Percentiles rank a stretch among this genome's conserved stretches.
Conservation (phyloP, 2,329 filamentous ascomycete species). For the Leptographium flavum region DNA sequence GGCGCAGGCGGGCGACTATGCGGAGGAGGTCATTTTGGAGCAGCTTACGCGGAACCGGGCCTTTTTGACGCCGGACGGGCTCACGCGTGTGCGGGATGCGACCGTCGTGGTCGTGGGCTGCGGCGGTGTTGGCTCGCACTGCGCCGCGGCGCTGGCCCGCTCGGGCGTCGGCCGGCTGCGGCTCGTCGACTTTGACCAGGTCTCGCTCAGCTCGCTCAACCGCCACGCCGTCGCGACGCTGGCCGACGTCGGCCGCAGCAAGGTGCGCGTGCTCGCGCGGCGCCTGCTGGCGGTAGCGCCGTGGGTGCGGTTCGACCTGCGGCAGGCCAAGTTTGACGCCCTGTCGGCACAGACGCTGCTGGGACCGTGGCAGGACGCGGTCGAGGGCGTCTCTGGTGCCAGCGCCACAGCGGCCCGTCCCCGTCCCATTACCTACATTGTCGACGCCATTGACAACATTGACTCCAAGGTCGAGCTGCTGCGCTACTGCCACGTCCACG, state of each 20-base stretch:
- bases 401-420: not conserved
- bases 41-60: constrained; percentile 87
- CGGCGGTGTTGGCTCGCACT: constrained; percentile 90
- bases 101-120: constrained; percentile 87
- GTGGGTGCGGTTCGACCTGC: constrained; percentile 81
- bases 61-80: constrained; percentile 72
- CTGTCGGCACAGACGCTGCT: constrained; percentile 52
- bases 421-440: constrained; percentile 60
- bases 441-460: constrained; percentile 98
- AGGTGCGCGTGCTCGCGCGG: constrained; percentile 71
- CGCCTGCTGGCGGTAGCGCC: constrained; percentile 76
- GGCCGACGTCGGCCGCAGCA: constrained; percentile 82
- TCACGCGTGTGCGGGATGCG: constrained; percentile 62
- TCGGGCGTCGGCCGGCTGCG: constrained; percentile 82
- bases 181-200: constrained; percentile 93
- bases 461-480: constrained; percentile 87
- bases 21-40: constrained; percentile 77
- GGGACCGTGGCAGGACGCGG: constrained; percentile 43
- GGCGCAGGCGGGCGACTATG: constrained; percentile 49
- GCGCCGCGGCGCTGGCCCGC: constrained; percentile 68
- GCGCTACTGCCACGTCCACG: constrained; percentile 69
- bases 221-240: constrained; percentile 91
- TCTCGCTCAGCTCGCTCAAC: constrained; percentile 86
- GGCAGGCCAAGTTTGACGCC: constrained; percentile 69
- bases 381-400: too few species aligned